Base-by-base conservation (phyloP, 805 yeast species). In the Wickerhamiella kazuoi region DNA sequence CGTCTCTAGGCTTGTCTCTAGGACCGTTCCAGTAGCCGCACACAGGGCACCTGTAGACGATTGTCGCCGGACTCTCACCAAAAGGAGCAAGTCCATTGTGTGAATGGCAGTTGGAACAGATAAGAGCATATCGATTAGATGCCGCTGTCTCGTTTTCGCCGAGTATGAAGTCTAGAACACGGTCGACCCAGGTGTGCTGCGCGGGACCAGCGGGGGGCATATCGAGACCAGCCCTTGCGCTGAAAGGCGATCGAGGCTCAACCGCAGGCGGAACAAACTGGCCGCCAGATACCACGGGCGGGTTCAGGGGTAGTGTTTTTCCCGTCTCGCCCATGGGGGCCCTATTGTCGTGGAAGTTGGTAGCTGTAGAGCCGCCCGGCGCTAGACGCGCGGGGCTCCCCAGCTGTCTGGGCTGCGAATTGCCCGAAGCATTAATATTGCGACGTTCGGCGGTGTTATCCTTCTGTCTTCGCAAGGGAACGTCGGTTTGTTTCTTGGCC, bases 81-180 rank as follows among this genome's bases (percentile, higher is more conserved):
- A 80, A 83, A 3, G 83, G 80, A 0, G 93, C 93, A 34, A 81
- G 63, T 1, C 94, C 94, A 51, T 82, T 81, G 56, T 81, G 93
- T 15, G 63, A 64, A 18, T 56, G 60, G 51, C 94, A 81, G n/a
- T 64, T 58, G 16, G 51, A 46, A 53, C 94, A 81, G 14, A 81
- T 77, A 46, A 81, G 63, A 0, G 93, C 93, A 52, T 65, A 78
- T 34, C 93, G 57, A 42, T 61, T 61, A 34, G 71, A 71, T 0
- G 78, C 66, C 35, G 72, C 62, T 35, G 69, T 56, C 50, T 79
- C 87, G 55, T 75, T 81, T 38, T 69, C 71, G 17, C 84, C 87
- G 3, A 71, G 55, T 7, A 73, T 46, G 5, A 58, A 33, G 32
- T 66, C 68, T 21, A 68, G 47, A 1, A 68, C 35, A 34, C 63